Evolutionary conservation across 768 basidiomycete species (phyloP).

Genomic region (Termitomyces sp.): DNA sequence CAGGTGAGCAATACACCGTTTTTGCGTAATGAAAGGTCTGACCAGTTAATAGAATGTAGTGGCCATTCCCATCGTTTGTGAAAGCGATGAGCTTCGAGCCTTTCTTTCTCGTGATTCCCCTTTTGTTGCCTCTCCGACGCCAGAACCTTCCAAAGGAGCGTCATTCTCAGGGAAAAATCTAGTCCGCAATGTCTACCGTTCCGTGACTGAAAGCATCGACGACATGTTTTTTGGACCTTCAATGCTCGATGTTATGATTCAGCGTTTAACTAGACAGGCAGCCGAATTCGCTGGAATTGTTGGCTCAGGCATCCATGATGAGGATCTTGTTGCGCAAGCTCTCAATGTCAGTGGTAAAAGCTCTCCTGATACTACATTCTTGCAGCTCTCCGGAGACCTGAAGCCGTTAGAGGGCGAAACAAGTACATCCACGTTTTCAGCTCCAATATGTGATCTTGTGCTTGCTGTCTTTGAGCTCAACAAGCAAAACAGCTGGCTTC

Average conservation of each 20-base stretch:
- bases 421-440: slow-evolving; percentile 83
- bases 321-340: slow-evolving; percentile 80
- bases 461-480: slow-evolving; percentile 93
- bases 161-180: slow-evolving; percentile 68
- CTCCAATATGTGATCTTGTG: slow-evolving; percentile 90
- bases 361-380: slow-evolving; percentile 60
- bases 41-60: slow-evolving; percentile 53
- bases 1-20: slow-evolving; percentile 51
- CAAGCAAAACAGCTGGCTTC: slow-evolving; percentile 94
- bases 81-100: slow-evolving; percentile 72
- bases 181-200: slow-evolving; percentile 84
- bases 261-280: slow-evolving; percentile 83
- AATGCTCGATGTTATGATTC: slow-evolving; percentile 93
- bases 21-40: neutral
- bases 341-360: slow-evolving; percentile 64
- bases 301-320: slow-evolving; percentile 73
- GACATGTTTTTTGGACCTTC: slow-evolving; percentile 96
- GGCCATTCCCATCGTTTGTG: slow-evolving; percentile 69
- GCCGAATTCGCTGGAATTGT: slow-evolving; percentile 84
- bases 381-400: slow-evolving; percentile 72
- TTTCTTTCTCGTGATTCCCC: slow-evolving; percentile 90
- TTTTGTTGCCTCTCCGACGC: slow-evolving; percentile 57
- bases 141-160: slow-evolving; percentile 32
- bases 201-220: slow-evolving; percentile 92
- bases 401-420: slow-evolving; percentile 85